Conservation (phyloP, 495 filamentous ascomycete genomes). For the Cudoniella acicularis region DNA sequence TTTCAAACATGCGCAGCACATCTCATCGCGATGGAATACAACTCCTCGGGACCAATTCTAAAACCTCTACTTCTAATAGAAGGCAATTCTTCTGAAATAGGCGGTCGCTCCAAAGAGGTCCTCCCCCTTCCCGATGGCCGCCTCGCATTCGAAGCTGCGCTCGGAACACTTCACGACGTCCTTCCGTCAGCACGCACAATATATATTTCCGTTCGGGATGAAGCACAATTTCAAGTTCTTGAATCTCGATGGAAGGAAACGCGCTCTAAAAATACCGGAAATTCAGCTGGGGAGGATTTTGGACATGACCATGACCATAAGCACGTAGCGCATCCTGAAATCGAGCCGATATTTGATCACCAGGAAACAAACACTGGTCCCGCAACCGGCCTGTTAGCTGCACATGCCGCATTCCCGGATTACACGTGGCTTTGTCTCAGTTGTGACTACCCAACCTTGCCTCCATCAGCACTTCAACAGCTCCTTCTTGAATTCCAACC, state of each 20-base stretch:
- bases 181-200: constrained; percentile 20
- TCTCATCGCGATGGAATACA: neutral
- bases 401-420: constrained; percentile 17
- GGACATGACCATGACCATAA: constrained; percentile 32
- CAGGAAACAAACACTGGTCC: constrained; percentile 19
- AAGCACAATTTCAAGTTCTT: neutral
- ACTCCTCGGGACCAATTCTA: neutral
- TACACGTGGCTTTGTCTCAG: constrained; percentile 26
- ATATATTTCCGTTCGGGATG: constrained; percentile 23
- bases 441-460: constrained; percentile 27
- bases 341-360: constrained; percentile 11
- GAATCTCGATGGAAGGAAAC: neutral
- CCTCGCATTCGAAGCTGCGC: constrained; percentile 20
- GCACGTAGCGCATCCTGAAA: constrained; percentile 18
- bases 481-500: constrained; percentile 12
- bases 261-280: neutral
- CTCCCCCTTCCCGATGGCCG: constrained; percentile 13
- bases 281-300: constrained; percentile 25
- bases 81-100: constrained; percentile 24
- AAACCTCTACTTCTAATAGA: constrained; percentile 23
- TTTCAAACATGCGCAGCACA: too few species aligned
- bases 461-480: constrained; percentile 18
- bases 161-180: constrained; percentile 16
- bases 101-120: constrained; percentile 24
- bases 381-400: constrained; percentile 26